Base-by-base conservation (phyloP, 805 yeast genomes). In the Metschnikowia corniflorae region DNA sequence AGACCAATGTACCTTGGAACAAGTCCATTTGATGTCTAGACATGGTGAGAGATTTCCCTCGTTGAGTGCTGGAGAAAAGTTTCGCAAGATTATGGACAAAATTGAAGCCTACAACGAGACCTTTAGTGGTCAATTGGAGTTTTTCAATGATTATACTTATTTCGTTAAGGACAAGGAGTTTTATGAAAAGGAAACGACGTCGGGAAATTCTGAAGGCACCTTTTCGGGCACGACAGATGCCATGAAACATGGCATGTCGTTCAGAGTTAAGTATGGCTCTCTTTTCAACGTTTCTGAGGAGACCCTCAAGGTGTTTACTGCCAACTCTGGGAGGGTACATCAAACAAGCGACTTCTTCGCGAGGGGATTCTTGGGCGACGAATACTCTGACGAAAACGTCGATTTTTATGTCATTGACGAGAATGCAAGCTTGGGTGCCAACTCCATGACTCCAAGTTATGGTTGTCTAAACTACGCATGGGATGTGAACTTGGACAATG, bases 41-140 rank as follows among this genome's bases (percentile, higher is more conserved):
- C 94, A 86, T 53, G 94, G 91, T 14, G 93, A 85, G 57, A 67
- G 95, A 46, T 83, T 68, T 50, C 87, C 71, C 6, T 53, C 67
- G 9, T 46, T 42, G 23, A 43, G 56, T 16, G 50, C 44, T 17
- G 70, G 70, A 6, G 48, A 44, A 23, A 17, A 29, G 6, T 53
- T 54, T 20, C 61, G 63, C 38, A 51, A 46, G 7, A 44, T 63
- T 16, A 43, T 47, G 46, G 29, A 44, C 6, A 58, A 58, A 39
- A 47, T 67, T 32, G 45, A 56, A 30, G 29, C 32, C 12, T 54
- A 59, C 49, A 51, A 50, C 20, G 48, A 49, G 4, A 47, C 61
- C 0, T 62, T 64, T 44, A 57, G 55, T 21, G 83, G 83, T 2
- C 77, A 77, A 4, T 57, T 79, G 35, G 55, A 64, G 2, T 80